Conservation (phyloP, 768 basidiomycete species). For the Lentinula detonsa region DNA sequence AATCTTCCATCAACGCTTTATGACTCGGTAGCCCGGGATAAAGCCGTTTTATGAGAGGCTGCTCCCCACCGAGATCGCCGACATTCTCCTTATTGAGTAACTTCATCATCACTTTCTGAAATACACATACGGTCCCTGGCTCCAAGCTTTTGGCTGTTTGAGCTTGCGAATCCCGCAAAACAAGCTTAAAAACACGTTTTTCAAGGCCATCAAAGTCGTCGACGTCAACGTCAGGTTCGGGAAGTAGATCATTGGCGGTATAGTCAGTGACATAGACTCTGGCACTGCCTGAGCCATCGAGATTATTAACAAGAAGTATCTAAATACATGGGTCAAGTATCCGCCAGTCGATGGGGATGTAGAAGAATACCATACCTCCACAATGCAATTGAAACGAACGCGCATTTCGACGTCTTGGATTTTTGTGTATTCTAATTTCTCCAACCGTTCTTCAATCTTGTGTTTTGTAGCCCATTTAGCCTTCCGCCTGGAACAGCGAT, state of each 20-base stretch:
- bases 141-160: slow-evolving; percentile 29
- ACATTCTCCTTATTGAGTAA: slow-evolving; percentile 21
- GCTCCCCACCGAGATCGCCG: slow-evolving; percentile 42
- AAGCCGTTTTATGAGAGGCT: slow-evolving; percentile 38
- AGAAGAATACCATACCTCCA: slow-evolving; percentile 37
- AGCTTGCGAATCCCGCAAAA: slow-evolving; percentile 42
- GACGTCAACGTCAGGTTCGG: slow-evolving; percentile 19
- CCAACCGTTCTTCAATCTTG: slow-evolving; percentile 17
- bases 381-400: slow-evolving; percentile 46
- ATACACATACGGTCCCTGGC: slow-evolving; percentile 35
- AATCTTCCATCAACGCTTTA: slow-evolving; percentile 27
- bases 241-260: slow-evolving; percentile 41
- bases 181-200: slow-evolving; percentile 45
- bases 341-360: background rate
- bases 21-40: slow-evolving; percentile 29
- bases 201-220: slow-evolving; percentile 41
- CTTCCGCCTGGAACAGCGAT: slow-evolving; percentile 39
- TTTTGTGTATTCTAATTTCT: slow-evolving; percentile 36
- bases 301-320: background rate
- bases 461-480: slow-evolving; percentile 29
- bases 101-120: slow-evolving; percentile 49
- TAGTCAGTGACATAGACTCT: slow-evolving; percentile 62
- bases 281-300: background rate
- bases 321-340: background rate
- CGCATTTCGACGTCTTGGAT: slow-evolving; percentile 40